Conservation (phyloP, 768 basidiomycete species). For the Floccularia luteovirens region DNA sequence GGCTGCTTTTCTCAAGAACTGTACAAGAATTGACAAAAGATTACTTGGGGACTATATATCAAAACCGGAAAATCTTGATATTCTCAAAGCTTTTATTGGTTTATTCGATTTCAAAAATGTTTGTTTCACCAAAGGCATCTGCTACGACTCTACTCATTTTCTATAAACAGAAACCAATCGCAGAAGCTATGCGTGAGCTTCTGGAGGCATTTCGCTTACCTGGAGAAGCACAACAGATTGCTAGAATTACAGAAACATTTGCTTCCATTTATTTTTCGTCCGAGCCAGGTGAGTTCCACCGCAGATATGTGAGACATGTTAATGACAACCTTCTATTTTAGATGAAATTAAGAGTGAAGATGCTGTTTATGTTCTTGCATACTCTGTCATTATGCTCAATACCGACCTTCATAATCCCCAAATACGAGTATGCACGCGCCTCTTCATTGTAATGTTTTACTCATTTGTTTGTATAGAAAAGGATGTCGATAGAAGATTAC, state of each 20-base stretch:
- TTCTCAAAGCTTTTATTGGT: constrained; percentile 81
- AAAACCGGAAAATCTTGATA: constrained; percentile 75
- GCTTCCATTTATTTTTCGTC: constrained; percentile 87
- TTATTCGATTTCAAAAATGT: constrained; percentile 89
- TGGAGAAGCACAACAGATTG: constrained; percentile 92
- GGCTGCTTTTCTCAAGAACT: constrained; percentile 81
- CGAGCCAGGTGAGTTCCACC: constrained; percentile 50
- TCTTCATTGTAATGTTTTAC: constrained; percentile 1
- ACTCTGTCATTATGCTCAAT: constrained; percentile 96
- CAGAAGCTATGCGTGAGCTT: constrained; percentile 93
- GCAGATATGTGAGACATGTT: not conserved
- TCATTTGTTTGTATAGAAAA: constrained; percentile 49
- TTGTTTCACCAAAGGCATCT: constrained; percentile 16
- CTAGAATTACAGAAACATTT: constrained; percentile 91
- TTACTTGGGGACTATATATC: constrained; percentile 91
- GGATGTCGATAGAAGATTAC: constrained; percentile 96
- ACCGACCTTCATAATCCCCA: constrained; percentile 96
- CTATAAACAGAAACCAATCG: constrained; percentile 72
- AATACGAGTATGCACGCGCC: constrained; percentile 64
- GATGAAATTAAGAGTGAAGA: constrained; percentile 89
- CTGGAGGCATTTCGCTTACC: constrained; percentile 92
- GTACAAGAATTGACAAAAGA: constrained; percentile 84
- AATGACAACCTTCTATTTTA: constrained; percentile 17
- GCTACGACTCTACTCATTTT: not conserved
- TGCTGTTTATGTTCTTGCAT: constrained; percentile 89